Percentiles rank a stretch among this genome's conserved stretches.
Conservation (phyloP, 192 early-diverging fungal species). For the Mycoemilia scoparia region DNA sequence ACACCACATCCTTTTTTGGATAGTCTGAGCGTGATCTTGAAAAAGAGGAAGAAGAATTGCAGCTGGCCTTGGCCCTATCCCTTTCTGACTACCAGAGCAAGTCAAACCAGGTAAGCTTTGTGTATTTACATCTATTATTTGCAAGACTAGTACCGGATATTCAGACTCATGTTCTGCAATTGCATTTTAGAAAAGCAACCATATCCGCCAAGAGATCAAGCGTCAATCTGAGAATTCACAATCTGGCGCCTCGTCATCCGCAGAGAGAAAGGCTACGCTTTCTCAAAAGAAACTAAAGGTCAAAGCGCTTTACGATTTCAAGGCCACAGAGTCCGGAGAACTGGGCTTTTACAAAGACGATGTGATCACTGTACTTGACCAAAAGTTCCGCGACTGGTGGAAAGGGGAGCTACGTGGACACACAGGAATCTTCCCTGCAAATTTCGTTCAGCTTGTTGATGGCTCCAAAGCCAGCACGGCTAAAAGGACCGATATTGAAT, state of each 20-base stretch:
- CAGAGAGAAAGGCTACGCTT: conserved; percentile 8
- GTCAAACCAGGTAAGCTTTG: background rate
- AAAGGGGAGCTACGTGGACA: conserved; percentile 74
- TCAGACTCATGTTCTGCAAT: too few relatives aligned
- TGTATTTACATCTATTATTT: background rate
- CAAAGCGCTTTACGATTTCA: conserved; percentile 85
- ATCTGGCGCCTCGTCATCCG: background rate
- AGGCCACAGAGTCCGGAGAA: conserved; percentile 76
- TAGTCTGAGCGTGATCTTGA: conserved; percentile 58
- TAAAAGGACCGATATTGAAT: conserved; percentile 41
- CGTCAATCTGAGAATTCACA: conserved; percentile 18
- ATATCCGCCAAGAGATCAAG: conserved; percentile 27
- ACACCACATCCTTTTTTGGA: background rate
- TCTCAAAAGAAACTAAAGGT: conserved; percentile 56
- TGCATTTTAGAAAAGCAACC: too few relatives aligned
- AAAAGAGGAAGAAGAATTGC: conserved; percentile 88
- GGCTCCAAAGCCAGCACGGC: conserved; percentile 36
- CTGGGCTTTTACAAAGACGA: conserved; percentile 77
- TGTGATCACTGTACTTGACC: conserved; percentile 76
- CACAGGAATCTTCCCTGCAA: conserved; percentile 90
- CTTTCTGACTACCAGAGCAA: conserved; percentile 37
- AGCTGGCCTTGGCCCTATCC: conserved; percentile 80
- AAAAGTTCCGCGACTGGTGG: conserved; percentile 98
- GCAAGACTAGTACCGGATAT: too few relatives aligned
- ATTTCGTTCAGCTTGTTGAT: conserved; percentile 71